Base-by-base conservation (phyloP, 1,284 basidiomycete genomes). In the Melampsora abietis-canadensis region DNA sequence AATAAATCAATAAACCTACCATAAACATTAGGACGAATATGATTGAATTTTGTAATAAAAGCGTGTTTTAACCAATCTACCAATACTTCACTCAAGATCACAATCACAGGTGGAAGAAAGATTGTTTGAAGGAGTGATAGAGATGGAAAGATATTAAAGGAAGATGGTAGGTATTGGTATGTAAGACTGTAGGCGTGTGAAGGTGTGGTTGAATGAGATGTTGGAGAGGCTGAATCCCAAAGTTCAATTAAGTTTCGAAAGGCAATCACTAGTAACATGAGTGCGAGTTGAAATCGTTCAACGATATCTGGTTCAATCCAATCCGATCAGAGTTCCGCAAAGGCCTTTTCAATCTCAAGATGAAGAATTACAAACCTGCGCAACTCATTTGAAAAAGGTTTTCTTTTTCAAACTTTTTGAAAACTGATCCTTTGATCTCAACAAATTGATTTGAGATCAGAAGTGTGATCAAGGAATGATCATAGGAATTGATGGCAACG, bases 41-140 rank as follows among this genome's bases (percentile, higher is more conserved):
- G 92, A 79, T 87, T 87, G 82, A 98, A 98, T 82, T 98, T 98
- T 70, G 94, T 95, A 80, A 99, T 98, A 84, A 98, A 99, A 0
- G 95, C 95, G 80, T 99, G 96, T 81, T 99, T 98, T 76, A 98
- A 86, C 96, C 95, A 98, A 82, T 99, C 96, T 34, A 99, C 96
- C 4, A 92, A 83, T 86, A 92, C 91, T 82, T 99, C 96, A 6
- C 93, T 96, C 0, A 89, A 80, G 80, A 98, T 85, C 2, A 99
- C 96, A 4, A 92, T 91, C 61, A 95, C 78, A 0, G 95, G 93
- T 7, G 95, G 95, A 76, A 93, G 95, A 75, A 94, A 89, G 74
- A 96, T 96, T 7, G 91, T 92, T 87, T 91, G 92, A 0, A 93
- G 77, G n/a, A 84, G 76, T 4, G 81, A 80, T 64, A 84, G 78